Conservation (phyloP, 331 rosid species). For the Phaseolus coccineus region DNA sequence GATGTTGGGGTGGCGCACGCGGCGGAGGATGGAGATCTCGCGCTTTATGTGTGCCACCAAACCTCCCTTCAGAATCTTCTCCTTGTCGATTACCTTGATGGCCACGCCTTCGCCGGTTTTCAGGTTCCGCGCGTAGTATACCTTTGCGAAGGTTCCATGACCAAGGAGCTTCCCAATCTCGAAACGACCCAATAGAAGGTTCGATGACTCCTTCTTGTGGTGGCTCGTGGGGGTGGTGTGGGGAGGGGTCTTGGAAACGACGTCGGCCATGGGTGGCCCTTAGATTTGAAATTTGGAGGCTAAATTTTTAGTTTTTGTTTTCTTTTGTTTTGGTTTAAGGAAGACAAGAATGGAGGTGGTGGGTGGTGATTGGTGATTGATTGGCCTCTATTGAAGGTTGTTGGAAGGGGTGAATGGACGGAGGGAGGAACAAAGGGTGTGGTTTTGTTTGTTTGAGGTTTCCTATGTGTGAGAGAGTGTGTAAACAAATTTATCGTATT, state of each 20-base stretch:
- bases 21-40: constrained; percentile 72
- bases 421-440: constrained; percentile 1
- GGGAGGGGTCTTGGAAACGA: constrained; percentile 1
- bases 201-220: constrained; percentile 38
- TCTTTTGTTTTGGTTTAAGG: not conserved
- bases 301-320: not conserved
- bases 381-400: constrained; percentile 11
- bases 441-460: constrained; percentile 5
- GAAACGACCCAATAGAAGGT: constrained; percentile 53
- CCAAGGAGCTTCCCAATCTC: constrained; percentile 69
- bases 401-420: constrained; percentile 10
- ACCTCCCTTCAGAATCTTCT: constrained; percentile 62
- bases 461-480: constrained; percentile 26
- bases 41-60: constrained; percentile 68
- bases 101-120: constrained; percentile 61
- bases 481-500: not conserved
- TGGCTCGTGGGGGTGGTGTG: not conserved
- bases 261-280: constrained; percentile 53
- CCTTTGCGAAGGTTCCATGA: constrained; percentile 73
- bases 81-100: constrained; percentile 69
- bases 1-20: constrained; percentile 68
- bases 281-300: constrained; percentile 1
- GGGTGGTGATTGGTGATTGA: not conserved
- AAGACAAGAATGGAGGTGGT: not conserved
- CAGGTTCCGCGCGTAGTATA: constrained; percentile 60